Evolutionary conservation across 805 yeast species (phyloP), one percentile per base, ranked within the genome.

Genomic region (Metschnikowia similis): DNA sequence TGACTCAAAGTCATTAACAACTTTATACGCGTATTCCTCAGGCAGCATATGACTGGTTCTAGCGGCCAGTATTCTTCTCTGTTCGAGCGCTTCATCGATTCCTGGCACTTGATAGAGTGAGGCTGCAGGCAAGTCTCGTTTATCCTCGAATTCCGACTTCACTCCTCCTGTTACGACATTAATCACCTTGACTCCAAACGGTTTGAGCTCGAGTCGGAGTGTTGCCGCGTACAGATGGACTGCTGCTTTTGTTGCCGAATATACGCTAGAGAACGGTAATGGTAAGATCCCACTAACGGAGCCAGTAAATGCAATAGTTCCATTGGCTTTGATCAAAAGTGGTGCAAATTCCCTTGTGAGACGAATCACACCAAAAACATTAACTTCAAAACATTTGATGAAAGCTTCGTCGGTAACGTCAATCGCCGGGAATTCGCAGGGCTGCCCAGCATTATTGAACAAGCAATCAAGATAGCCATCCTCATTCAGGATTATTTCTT

Each of bases 81-180:
- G 66, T 26, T 62, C 67, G 51, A 84, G 69, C 0, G 84, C 78
- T 21, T 67, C 70, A 21, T 64, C 61, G 47, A 83, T 82, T 45
- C 77, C 86, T 3, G 79, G 77, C 32, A 67, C 63, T 50, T 77
- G 70, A 60, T 73, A 85, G 41, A 80, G 59, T 0, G 91, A 84
- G 27, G 61, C 66, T n/a, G 64, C 65, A 3, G 87, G 85, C 34
- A 85, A 63, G 0, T 80, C 76, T 56, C 89, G 73, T 2, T 71
- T 79, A 57, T 87, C 92, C 0, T 83, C 87, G 57, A 87, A 85
- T 49, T 82, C 74, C 0, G 94, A 85, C 21, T 70, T 68, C 30
- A 87, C 94, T 35, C 87, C 92, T 30, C 95, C 95, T 8, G 94
- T 87, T 37, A 85, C 66, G 10, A 84, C 74, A 57, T 84, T 84